Percentiles rank a stretch among this genome's conserved stretches.
These are phyloP conservation scores for Coemansia sp. DNA, from an alignment of 192 early-diverging fungal genomes.

Conservation along the genomic window DNA sequence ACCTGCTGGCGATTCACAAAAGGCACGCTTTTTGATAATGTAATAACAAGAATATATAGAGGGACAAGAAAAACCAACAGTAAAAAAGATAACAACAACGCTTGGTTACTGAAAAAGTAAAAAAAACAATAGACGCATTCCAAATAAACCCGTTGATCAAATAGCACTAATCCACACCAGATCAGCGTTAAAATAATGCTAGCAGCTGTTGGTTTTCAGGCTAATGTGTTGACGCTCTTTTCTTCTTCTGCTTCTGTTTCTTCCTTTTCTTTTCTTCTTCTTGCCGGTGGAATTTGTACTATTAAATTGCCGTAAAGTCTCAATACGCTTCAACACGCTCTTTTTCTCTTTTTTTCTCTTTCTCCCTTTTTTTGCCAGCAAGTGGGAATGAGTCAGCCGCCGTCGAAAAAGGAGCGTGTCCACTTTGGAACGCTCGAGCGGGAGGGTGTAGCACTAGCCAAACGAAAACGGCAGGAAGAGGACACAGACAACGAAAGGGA, in stretches of 20 bases:
- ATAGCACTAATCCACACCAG: not conserved
- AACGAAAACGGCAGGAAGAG: constrained; percentile 52
- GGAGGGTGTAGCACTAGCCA: constrained; percentile 42
- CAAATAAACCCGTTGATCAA: not conserved
- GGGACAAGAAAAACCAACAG: not conserved
- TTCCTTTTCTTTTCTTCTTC: not conserved
- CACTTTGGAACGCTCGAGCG: constrained; percentile 34
- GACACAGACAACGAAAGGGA: constrained; percentile 1
- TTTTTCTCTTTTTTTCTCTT: not conserved
- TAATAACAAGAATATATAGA: not conserved
- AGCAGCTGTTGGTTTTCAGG: not conserved
- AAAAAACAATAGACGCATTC: too few species aligned
- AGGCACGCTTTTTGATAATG: too few species aligned
- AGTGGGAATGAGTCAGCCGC: constrained; percentile 10
- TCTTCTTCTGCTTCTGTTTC: not conserved
- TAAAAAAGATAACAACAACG: not conserved
- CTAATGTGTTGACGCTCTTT: too few species aligned
- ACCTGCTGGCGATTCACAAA: too few species aligned
- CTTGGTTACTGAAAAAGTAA: not conserved
- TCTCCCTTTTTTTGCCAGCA: not conserved
- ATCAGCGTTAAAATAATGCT: not conserved
- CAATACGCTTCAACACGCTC: too few species aligned
- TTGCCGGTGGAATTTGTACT: too few species aligned
- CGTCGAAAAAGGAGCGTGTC: constrained; percentile 13
- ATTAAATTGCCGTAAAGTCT: too few species aligned